These are phyloP conservation scores for Kockiozyma suomiensis DNA, from an alignment of 805 yeast genomes.

Conservation along the genomic window DNA sequence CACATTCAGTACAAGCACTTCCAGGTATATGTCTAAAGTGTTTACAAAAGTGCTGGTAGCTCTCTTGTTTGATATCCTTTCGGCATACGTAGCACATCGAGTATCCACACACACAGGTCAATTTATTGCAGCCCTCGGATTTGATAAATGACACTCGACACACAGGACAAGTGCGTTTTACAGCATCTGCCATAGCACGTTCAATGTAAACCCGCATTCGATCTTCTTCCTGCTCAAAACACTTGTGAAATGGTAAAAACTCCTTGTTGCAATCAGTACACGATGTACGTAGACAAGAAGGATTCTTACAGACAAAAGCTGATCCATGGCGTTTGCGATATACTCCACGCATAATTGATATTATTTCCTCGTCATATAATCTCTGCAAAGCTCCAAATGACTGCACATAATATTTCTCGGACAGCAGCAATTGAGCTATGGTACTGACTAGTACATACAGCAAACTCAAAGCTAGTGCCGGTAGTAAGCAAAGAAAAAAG, in stretches of 20 bases:
- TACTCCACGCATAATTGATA: conserved; percentile 19
- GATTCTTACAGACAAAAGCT: conserved; percentile 27
- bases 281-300: conserved; percentile 23
- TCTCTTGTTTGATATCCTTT: conserved; percentile 26
- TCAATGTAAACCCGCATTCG: conserved; percentile 30
- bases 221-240: conserved; percentile 32
- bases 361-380: conserved; percentile 8
- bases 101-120: conserved; percentile 34
- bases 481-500: not conserved
- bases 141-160: conserved; percentile 33
- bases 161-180: conserved; percentile 34
- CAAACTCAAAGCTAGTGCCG: not conserved
- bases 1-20: conserved; percentile 31
- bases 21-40: conserved; percentile 33
- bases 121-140: conserved; percentile 34
- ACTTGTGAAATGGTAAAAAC: conserved; percentile 31
- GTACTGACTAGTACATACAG: not conserved
- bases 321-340: conserved; percentile 28
- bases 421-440: not conserved
- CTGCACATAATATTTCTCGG: not conserved
- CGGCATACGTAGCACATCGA: conserved; percentile 34
- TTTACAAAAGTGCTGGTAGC: conserved; percentile 31
- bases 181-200: conserved; percentile 34
- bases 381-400: conserved; percentile 11
- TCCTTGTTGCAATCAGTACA: conserved; percentile 32